These are phyloP conservation scores for Penicillium lagena DNA, from an alignment of 495 filamentous ascomycete species.

Conservation along the genomic window DNA sequence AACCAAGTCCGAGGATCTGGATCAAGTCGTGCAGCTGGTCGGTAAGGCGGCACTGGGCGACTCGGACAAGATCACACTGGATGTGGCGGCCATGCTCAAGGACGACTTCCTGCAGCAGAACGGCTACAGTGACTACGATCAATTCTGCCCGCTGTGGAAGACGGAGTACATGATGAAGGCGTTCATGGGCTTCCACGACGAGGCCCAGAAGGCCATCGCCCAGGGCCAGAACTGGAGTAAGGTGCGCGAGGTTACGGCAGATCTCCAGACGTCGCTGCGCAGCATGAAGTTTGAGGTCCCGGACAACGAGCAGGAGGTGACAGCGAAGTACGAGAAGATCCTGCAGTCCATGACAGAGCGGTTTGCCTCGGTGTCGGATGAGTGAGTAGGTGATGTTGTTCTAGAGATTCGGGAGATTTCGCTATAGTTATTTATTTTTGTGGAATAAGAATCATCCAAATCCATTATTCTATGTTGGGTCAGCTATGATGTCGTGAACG, in stretches of 20 bases:
- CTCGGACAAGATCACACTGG: constrained; percentile 96
- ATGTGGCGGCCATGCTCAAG: constrained; percentile 87
- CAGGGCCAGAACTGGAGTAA: constrained; percentile 87
- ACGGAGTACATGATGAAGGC: constrained; percentile 99
- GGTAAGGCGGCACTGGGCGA: constrained; percentile 96
- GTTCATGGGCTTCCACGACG: constrained; percentile 97
- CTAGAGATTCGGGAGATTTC: constrained; percentile 29
- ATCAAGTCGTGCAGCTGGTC: constrained; percentile 97
- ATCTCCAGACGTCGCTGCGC: constrained; percentile 75
- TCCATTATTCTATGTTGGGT: neutral
- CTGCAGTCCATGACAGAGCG: constrained; percentile 89
- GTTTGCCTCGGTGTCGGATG: constrained; percentile 89
- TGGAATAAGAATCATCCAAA: no score
- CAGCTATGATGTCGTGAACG: neutral
- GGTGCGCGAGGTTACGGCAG: constrained; percentile 81
- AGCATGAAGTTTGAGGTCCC: constrained; percentile 96
- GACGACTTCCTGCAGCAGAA: constrained; percentile 99
- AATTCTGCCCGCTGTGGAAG: constrained; percentile 99
- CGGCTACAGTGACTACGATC: constrained; percentile 97
- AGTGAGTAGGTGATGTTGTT: constrained; percentile 48
- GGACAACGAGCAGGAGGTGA: constrained; percentile 63
- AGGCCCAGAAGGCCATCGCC: constrained; percentile 89
- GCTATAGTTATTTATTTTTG: constrained; percentile 30
- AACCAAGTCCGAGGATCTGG: constrained; percentile 90
- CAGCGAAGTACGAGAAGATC: constrained; percentile 89